Percentiles rank a stretch among this genome's conserved stretches.
phyloP scores from a whole-genome alignment of 148 eudicot genomes.

The Bassia scoparia region DNA sequence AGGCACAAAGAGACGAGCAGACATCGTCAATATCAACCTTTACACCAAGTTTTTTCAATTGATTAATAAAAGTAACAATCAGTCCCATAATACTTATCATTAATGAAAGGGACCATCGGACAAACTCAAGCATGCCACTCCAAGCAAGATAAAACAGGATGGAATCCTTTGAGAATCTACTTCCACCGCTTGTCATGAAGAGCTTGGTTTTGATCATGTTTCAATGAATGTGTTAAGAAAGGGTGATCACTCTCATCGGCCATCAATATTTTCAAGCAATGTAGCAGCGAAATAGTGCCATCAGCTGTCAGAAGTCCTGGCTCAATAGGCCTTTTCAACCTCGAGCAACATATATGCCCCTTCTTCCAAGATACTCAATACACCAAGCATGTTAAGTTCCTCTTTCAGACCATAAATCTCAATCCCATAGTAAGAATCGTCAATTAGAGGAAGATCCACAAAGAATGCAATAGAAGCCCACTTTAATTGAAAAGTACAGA shows the following conservation, averaged over 20 bases:
- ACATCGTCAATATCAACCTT: slow-evolving; percentile 27
- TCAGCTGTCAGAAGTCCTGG: slow-evolving; percentile 23
- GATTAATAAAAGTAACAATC: slow-evolving; percentile 15
- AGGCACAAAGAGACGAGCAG: slow-evolving; percentile 14
- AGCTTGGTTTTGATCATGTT: slow-evolving; percentile 18
- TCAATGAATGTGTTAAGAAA: slow-evolving; percentile 14
- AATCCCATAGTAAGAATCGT: slow-evolving; percentile 33
- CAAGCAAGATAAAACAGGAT: slow-evolving; percentile 16
- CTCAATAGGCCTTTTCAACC: slow-evolving; percentile 20
- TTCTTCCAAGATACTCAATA: slow-evolving; percentile 27
- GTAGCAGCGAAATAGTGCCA: slow-evolving; percentile 26
- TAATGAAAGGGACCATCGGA: slow-evolving; percentile 29
- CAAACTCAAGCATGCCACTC: slow-evolving; percentile 18
- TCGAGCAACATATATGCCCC: slow-evolving; percentile 23
- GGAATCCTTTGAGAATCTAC: slow-evolving; percentile 18
- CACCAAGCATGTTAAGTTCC: slow-evolving; percentile 28
- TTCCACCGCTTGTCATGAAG: slow-evolving; percentile 24
- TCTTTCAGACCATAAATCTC: slow-evolving; percentile 23
- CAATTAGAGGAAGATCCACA: slow-evolving; percentile 37
- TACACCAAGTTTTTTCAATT: slow-evolving; percentile 23
- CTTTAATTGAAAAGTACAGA: slow-evolving; percentile 23
- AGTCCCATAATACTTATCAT: slow-evolving; percentile 22
- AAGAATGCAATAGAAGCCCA: slow-evolving; percentile 33
- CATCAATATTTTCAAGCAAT: slow-evolving; percentile 21
- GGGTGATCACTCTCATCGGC: neutral